phyloP scores from a whole-genome alignment of 257 asterid genomes.

The Knoxia roxburghii region DNA sequence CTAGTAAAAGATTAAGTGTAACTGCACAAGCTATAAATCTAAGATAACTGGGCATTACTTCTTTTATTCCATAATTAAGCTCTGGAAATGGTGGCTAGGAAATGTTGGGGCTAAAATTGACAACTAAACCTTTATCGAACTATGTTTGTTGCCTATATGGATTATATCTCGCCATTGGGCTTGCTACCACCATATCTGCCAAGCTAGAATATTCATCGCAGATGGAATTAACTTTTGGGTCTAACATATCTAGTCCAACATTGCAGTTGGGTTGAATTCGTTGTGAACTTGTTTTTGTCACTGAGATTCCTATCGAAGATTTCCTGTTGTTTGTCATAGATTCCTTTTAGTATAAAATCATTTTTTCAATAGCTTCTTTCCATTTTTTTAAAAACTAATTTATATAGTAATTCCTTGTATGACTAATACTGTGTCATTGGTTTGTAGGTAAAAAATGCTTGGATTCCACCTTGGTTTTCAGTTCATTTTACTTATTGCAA shows the following conservation, averaged over 20 bases:
- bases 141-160: too few relatives aligned
- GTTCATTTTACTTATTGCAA: conserved; percentile 33
- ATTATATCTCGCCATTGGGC: too few relatives aligned
- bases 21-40: not conserved
- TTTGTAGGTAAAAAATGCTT: conserved; percentile 30
- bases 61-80: not conserved
- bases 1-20: not conserved
- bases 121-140: too few relatives aligned
- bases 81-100: too few relatives aligned
- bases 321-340: not conserved
- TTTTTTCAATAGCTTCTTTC: not conserved
- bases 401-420: not conserved
- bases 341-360: not conserved
- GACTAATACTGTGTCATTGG: not conserved
- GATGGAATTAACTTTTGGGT: too few relatives aligned
- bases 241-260: not conserved
- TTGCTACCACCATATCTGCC: too few relatives aligned
- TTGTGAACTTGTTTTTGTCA: not conserved
- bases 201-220: too few relatives aligned
- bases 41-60: too few relatives aligned
- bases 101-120: too few relatives aligned
- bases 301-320: not conserved
- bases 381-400: not conserved
- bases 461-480: conserved; percentile 47
- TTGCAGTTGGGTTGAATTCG: not conserved